These are phyloP conservation scores for Teratosphaeria gauchensis DNA, from an alignment of 2,329 filamentous ascomycete genomes.

Conservation along the genomic window DNA sequence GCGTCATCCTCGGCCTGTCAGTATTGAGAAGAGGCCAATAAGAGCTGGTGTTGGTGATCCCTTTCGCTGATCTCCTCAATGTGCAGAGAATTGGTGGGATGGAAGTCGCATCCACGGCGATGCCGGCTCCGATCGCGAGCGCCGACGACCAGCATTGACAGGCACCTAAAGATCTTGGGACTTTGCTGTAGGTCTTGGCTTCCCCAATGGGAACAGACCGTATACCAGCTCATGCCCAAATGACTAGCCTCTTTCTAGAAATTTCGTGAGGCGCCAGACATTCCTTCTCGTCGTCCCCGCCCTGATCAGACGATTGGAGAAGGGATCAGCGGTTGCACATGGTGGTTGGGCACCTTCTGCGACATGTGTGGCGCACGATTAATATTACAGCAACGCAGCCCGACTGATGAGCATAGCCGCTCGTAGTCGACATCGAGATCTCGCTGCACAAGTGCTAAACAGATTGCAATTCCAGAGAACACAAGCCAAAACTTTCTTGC, in stretches of 20 bases:
- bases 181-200: background rate
- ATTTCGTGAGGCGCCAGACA: conserved; percentile 1
- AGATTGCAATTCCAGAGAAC: background rate
- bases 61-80: background rate
- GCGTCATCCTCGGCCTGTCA: background rate
- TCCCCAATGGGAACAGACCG: background rate
- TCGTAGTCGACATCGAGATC: background rate
- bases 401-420: background rate
- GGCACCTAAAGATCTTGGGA: background rate
- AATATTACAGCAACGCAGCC: background rate
- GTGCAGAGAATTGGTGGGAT: background rate
- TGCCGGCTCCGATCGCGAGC: background rate
- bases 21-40: background rate
- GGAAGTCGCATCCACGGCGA: background rate
- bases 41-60: background rate
- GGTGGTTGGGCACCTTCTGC: background rate
- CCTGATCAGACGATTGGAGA: background rate
- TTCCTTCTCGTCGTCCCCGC: background rate
- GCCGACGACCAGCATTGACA: background rate
- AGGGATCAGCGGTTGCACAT: background rate
- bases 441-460: background rate
- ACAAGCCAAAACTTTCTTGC: background rate
- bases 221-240: background rate
- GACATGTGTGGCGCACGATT: background rate
- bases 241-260: background rate